Base-by-base conservation (phyloP, 257 asterid genomes). In the Solanum okadae region DNA sequence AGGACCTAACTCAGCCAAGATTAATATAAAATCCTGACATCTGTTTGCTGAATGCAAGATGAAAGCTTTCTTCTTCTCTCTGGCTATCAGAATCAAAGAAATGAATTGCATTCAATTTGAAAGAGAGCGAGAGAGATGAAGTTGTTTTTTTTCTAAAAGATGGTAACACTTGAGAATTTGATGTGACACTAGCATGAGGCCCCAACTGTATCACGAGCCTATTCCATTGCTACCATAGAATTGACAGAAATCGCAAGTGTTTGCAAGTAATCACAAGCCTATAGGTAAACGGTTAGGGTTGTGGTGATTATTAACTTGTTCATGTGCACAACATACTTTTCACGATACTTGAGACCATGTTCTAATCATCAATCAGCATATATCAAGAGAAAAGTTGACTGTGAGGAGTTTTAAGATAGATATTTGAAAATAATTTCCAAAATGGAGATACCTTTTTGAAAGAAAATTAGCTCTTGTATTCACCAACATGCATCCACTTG, bases 401-500 rank as follows among this genome's bases (percentile, higher is more conserved):
- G 40, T 4, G 42, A 16, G 10, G 86, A 81, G 29, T 81, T n/a
- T 46, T 46, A 29, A 46, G 42, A 2, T 49, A 46, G 44, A 46
- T 49, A 82, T 27, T 44, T 82, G 68, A 49, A 67, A 46, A 46
- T 5, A 81, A 20, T 82, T 49, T 82, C 86, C 72, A 86, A 31
- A 86, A 67, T 46, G 83, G 6, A 86, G 61, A 71, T 44, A 65
- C 67, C 88, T 76, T 46, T 27, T 22, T 38, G 16, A 87, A 84
- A 70, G 34, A 44, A 16, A 85, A 70, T 89, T 91, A 93, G 35
- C 73, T 42, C 91, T 91, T 90, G 94, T 93, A 93, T 91, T 93
- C 95, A 63, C 93, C 93, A 89, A 92, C 93, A 89, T 92, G 95
- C 92, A 93, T 88, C 95, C 95, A 93, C 90, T 93, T 93, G 6